Base-by-base conservation (phyloP, 371 early-diverging fungal genomes). In the Syncephalastrum racemosum region DNA sequence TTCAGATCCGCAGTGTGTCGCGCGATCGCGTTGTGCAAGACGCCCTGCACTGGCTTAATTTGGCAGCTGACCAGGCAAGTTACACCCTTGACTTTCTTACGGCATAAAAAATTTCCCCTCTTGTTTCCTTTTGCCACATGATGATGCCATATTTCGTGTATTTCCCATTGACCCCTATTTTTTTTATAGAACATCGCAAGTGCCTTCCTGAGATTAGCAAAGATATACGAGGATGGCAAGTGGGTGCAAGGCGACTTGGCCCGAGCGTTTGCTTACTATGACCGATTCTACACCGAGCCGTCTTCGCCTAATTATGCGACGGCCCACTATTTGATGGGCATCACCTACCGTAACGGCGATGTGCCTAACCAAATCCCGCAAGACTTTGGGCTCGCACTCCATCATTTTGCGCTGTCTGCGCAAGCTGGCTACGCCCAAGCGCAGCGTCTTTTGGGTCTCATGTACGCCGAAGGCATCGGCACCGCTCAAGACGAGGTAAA, bases 301-400 rank as follows among this genome's bases (percentile, higher is more conserved):
- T 47, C 47, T 5, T 14, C 23, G 25, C 47, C 47, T 14, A 40
- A 60, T 18, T 49, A 66, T 36, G 56, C 62, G 12, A 44, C 24
- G 3, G 57, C 55, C 24, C 71, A 75, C 41, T 66, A 64, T 39
- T 23, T 62, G 25, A 55, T 71, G 10, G 75, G 66, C 18, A 48
- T 60, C 16, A 58, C 44, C 40, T 70, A 68, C 24, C 56, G 63
- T 15, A 51, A 57, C 24, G 53, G 53, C 27, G 60, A 61, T 22
- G 36, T 10, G 6, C 10, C 36, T 12, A 25, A 50, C 18, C 63
- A 68, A 13, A 36, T 62, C 8, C 16, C 20, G 13, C 60, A 46
- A 39, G 60, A 58, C 43, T 25, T 18, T 15, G 46, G 22, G 41
- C 54, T 47, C 12, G 76, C 76, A 1, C 10, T 69, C 4, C 46